Base-by-base conservation (phyloP, 768 basidiomycete genomes). In the Chalciporus pseudorubinellus region DNA sequence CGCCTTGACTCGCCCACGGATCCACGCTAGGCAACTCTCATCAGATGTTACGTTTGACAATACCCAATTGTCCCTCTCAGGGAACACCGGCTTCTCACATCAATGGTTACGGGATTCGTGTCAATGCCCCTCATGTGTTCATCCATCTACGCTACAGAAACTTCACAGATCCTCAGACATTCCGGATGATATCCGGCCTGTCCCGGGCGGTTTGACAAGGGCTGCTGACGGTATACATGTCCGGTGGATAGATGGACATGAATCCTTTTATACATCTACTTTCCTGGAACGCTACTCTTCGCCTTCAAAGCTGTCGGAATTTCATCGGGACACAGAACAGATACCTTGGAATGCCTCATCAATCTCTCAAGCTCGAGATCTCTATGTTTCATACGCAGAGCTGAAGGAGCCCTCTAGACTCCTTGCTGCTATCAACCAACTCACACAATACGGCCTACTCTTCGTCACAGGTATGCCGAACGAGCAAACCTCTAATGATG, bases 101-200 rank as follows among this genome's bases (percentile, higher is more conserved):
- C 69, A 82, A 48, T 94, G 91, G 85, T 79, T 98, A 10, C 83
- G 93, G 20, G 94, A 98, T 61, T 80, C 88, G 0, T 97, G 93
- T 59, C 82, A 80, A 51, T 92, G 87, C 38, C 70, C 81, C 0
- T 60, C 71, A 2, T 94, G 88, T 56, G 67, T 95, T 9, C 89
- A 97, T 59, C 85, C 89, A 0, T 79, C 83, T 4, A 92, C 87
- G 0, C 72, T 69, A 3, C 95, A 98, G 68, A 90, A 90, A 60
- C 73, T 92, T 0, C 83, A 84, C 61, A 72, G 79, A 44, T 81
- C 87, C 2, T 83, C 85, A 0, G 88, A 90, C 58, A 70, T 89
- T 20, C 77, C 82, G 0, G 43, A 65, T 11, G 73, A 82, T 43
- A 71, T 84, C 45, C 62, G 63, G 3, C 84, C 83, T 6, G 59